Base-by-base conservation (phyloP, 2,329 filamentous ascomycete genomes). In the Curvularia verruculosa region DNA sequence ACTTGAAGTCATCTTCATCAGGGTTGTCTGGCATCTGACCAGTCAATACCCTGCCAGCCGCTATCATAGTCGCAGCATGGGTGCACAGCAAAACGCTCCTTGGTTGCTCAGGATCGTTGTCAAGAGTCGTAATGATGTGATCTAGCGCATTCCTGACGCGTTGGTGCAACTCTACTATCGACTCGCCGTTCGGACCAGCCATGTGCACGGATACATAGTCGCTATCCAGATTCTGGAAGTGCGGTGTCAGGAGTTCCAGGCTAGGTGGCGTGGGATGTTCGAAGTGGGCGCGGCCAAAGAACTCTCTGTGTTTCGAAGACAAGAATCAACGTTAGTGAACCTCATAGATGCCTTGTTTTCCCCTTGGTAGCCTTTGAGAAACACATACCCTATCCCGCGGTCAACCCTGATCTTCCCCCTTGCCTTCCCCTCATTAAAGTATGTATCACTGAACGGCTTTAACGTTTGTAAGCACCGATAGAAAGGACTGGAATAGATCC, bases 61-160 rank as follows among this genome's bases (percentile, higher is more conserved):
- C 89, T 72, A 99, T 97, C 69, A 98, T 85, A 10, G 89, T 87
- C 3, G 95, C 95, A 1, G 95, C 95, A 79, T 99, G 95, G 1
- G 91, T 89, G 77, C 91, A 96, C 37, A 99, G 82, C 39, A 97
- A 77, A 23, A 96, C 82, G 0, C 90, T 84, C 67, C 85, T 86
- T 31, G 82, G 80, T 37, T 84, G 81, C n/a, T 87, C 85, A 47
- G 89, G 80, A 47, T 86, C 83, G 6, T 75, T 71, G 71, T 97
- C 92, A 57, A 91, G 87, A 51, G 86, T 83, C 26, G 84, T 81
- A 64, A 97, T 89, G 64, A 97, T 86, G 45, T 83, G 83, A 41
- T 85, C 80, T 40, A 96, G 78, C 2, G 88, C 85, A 44, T 85
- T 86, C 3, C 90, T 89, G 26, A 94, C 82, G 37, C 95, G 88